Base-by-base conservation (phyloP, 2,329 filamentous ascomycete genomes). In the Drechslerella dactyloides region DNA sequence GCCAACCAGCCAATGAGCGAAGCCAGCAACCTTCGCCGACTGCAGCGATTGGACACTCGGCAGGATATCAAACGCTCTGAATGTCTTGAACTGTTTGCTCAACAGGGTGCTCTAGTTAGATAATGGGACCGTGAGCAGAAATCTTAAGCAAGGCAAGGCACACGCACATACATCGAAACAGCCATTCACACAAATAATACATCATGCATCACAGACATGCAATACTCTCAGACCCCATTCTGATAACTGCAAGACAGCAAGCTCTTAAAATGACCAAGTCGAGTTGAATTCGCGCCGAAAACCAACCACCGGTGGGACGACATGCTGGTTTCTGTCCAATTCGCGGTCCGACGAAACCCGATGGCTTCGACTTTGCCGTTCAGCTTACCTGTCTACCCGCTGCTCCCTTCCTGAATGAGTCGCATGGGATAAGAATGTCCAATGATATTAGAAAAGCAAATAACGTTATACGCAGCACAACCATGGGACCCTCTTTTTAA, bases 401-500 rank as follows among this genome's bases (percentile, higher is more conserved):
- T 42, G 11, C 37, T 17, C n/a, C 2, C 37, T 42, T 42, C n/a
- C 37, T 17, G n/a, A 17, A 42, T 13, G 13, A 42, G 13, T 4
- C 11, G 37, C 37, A 42, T 42, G 13, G 5, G 15, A 5, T 17
- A 4, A 59, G 44, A 60, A 17, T 24, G 27, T 23, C 13, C 13
- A 17, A 13, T 62, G 27, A 44, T 69, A 69, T 62, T 46, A 62
- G 57, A 69, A 69, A 69, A 69, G 64, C 64, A 69, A 69, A 57
- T 57, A 60, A 4, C 21, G 50, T 23, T 69, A 69, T 69, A n/a
- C n/a, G 33, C 52, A 61, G 51, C 56, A 56, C 63, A 61, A 60
- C 57, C 64, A 69, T 69, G 64, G 64, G 56, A 61, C 24, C 64
- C 42, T 69, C n/a, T n/a, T n/a, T 69, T 69, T 69, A 69, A 52